Base-by-base conservation (phyloP, 2,329 filamentous ascomycete species). In the Leptographium procerum region DNA sequence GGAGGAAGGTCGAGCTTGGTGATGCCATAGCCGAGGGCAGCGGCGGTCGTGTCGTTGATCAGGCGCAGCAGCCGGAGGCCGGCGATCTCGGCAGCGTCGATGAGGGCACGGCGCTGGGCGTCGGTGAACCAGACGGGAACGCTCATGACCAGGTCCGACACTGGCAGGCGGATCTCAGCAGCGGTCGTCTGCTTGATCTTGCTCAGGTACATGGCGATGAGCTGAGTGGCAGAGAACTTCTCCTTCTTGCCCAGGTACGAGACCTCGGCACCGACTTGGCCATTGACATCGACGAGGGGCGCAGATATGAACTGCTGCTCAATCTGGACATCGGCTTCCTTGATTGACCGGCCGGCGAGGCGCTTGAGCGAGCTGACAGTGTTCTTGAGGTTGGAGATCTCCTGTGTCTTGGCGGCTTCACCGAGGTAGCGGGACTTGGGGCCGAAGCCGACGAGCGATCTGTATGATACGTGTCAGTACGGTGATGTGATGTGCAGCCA, bases 371-470 rank as follows among this genome's bases (percentile, higher is more conserved):
- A 91, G 73, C 84, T 81, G 76, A 99, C 89, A 66, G 94, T 99
- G 83, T 99, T 99, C 81, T 97, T 99, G 70, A 97, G 85, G 81
- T 99, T 99, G 70, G 92, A 96, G 72, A 96, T 95, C 77, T 99
- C 94, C 78, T 96, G 92, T 66, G 92, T 97, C 84, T 97, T 97
- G 66, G 94, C 94, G 59, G 89, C 76, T 79, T 99, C 94, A 65
- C 94, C 94, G 65, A 99, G 83, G 73, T 95, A 95, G 78, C 94
- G 88, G 74, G 83, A 86, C 78, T 95, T 96, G 72, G 90, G 87
- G 61, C 91, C 90, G 75, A 99, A 99, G 69, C 90, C 91, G 68
- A 99, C 94, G 65, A 99, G 81, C 63, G 94, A 91, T 62, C 91
- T 95, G 50, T 28, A 22, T 16, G 19, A n/a, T 8, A 19, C 22